phyloP scores from a whole-genome alignment of 441 rosid species.

The Kokia cookei region DNA sequence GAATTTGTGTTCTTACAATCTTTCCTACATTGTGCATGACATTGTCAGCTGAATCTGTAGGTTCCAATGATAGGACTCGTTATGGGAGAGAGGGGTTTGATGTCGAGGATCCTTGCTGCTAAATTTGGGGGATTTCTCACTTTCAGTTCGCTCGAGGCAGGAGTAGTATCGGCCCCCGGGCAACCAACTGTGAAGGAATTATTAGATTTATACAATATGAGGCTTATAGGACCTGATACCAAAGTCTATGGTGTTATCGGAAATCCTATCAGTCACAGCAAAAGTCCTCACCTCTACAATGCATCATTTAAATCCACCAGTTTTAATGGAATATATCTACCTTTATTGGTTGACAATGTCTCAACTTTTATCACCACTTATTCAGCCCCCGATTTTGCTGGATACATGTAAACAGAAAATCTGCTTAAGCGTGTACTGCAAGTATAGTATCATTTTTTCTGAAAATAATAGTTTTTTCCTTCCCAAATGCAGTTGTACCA shows the following conservation, averaged over 20 bases:
- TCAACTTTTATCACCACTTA: slow-evolving; percentile 34
- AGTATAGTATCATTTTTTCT: too few relatives aligned
- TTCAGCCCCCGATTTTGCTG: slow-evolving; percentile 48
- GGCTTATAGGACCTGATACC: slow-evolving; percentile 46
- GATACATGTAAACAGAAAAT: slow-evolving; percentile 41
- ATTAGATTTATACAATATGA: slow-evolving; percentile 47
- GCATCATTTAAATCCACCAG: slow-evolving; percentile 42
- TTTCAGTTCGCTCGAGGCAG: slow-evolving; percentile 46
- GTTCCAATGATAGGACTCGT: slow-evolving; percentile 46
- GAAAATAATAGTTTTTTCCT: neutral
- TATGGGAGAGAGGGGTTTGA: slow-evolving; percentile 58
- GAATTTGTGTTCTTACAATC: neutral
- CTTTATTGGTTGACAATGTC: slow-evolving; percentile 44
- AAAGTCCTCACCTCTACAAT: slow-evolving; percentile 48
- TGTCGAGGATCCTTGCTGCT: slow-evolving; percentile 48
- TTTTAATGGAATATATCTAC: slow-evolving; percentile 49
- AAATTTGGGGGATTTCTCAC: slow-evolving; percentile 58
- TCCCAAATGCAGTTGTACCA: slow-evolving; percentile 34
- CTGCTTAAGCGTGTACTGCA: neutral
- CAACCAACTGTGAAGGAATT: slow-evolving; percentile 48
- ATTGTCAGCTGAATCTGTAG: slow-evolving; percentile 18
- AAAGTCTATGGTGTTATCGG: slow-evolving; percentile 57
- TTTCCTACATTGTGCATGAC: slow-evolving; percentile 4
- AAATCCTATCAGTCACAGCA: slow-evolving; percentile 60
- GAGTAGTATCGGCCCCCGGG: slow-evolving; percentile 43